phyloP scores from a whole-genome alignment of 2,329 filamentous ascomycete species.

The Calonectria fujianensis region DNA sequence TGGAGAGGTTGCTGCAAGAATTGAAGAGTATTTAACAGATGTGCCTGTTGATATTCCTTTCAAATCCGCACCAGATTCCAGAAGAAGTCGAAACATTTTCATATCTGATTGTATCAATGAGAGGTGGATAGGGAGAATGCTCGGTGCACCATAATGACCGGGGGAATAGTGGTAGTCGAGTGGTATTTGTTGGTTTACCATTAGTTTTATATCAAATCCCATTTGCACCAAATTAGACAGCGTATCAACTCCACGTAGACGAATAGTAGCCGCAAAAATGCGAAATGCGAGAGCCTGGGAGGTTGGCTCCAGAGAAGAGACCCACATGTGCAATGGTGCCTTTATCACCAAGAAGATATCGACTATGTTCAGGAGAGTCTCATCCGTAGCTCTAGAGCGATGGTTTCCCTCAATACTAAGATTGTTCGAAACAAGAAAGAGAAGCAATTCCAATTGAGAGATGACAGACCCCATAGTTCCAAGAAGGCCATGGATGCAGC shows the following conservation, averaged over 20 bases:
- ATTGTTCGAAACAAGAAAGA: background rate
- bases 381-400: background rate
- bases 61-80: background rate
- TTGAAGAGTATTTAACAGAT: background rate
- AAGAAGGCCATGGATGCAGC: background rate
- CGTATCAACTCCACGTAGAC: background rate
- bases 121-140: slow-evolving; percentile 2
- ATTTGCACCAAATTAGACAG: background rate
- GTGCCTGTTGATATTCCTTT: background rate
- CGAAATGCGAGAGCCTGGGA: background rate
- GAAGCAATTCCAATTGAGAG: background rate
- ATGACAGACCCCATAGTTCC: background rate
- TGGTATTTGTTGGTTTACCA: background rate
- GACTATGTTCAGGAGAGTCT: background rate
- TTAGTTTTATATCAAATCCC: background rate
- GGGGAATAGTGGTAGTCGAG: no score
- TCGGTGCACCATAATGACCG: background rate
- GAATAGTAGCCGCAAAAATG: background rate
- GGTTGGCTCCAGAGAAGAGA: background rate
- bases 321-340: background rate
- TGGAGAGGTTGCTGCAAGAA: background rate
- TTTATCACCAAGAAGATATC: background rate
- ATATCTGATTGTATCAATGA: background rate
- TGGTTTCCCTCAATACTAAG: background rate
- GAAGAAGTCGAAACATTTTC: background rate